Evolutionary conservation across 441 rosid species (phyloP).

Genomic region (Populus tomentosa): DNA sequence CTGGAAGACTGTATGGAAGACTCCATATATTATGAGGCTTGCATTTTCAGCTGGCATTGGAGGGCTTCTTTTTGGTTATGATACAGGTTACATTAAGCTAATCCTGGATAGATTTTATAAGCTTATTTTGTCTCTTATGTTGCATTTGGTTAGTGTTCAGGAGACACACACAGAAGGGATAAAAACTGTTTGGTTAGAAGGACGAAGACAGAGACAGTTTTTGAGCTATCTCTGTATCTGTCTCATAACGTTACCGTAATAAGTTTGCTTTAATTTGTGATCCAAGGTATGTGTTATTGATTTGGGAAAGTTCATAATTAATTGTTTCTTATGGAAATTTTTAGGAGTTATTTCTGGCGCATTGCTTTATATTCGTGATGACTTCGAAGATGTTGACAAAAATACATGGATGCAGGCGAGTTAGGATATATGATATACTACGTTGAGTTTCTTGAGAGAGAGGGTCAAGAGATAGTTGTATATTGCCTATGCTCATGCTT

Average conservation of each 20-base stretch:
- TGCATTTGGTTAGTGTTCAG: background rate
- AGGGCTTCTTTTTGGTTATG: slow-evolving; percentile 84
- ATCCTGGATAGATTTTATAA: background rate
- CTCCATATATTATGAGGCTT: slow-evolving; percentile 75
- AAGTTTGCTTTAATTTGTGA: background rate
- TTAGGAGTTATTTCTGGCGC: slow-evolving; percentile 88
- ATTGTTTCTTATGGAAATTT: background rate
- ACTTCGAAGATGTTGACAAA: slow-evolving; percentile 44
- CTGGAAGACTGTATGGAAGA: slow-evolving; percentile 59
- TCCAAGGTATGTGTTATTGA: background rate
- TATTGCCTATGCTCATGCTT: background rate
- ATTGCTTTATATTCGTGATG: slow-evolving; percentile 65
- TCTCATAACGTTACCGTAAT: too few species aligned
- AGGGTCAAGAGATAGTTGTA: background rate
- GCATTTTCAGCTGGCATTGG: slow-evolving; percentile 91
- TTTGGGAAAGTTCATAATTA: background rate
- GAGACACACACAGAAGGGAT: background rate
- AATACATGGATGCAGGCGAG: slow-evolving; percentile 58
- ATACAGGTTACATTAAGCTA: slow-evolving; percentile 42
- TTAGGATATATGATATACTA: background rate
- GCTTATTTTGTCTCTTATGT: background rate
- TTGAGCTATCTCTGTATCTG: too few species aligned
- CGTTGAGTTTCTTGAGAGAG: background rate
- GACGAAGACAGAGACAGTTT: background rate
- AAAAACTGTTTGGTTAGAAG: background rate